Evolutionary conservation across 2,329 filamentous ascomycete genomes (phyloP).

Genomic region (Sporothrix phasma): DNA sequence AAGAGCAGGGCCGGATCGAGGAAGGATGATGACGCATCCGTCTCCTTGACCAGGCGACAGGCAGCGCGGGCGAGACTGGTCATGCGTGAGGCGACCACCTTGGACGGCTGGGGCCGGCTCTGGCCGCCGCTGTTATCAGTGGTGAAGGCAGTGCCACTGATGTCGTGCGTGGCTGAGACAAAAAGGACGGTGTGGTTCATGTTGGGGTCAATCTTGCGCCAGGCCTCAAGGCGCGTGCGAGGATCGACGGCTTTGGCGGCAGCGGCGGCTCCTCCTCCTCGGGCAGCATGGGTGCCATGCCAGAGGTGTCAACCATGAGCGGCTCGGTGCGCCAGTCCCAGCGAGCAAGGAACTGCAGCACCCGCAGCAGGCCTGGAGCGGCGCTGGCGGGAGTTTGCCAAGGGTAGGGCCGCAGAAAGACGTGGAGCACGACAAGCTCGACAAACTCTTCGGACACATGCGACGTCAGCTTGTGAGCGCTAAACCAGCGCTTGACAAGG

Average conservation of each 20-base stretch:
- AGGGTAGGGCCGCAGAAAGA: slow-evolving; percentile 73
- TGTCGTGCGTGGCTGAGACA: slow-evolving; percentile 68
- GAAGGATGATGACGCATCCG: slow-evolving; percentile 32
- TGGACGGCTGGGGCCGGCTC: slow-evolving; percentile 47
- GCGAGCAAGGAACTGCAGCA: slow-evolving; percentile 65
- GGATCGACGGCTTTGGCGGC: slow-evolving; percentile 3
- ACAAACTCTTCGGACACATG: slow-evolving; percentile 74
- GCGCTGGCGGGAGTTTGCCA: slow-evolving; percentile 69
- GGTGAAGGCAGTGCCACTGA: slow-evolving; percentile 71
- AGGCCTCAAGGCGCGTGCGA: slow-evolving; percentile 61
- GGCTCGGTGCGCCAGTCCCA: slow-evolving; percentile 91
- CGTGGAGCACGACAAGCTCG: slow-evolving; percentile 68
- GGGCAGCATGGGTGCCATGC: slow-evolving; percentile 38
- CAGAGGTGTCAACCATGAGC: slow-evolving; percentile 66
- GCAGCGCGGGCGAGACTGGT: slow-evolving; percentile 72
- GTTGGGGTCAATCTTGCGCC: slow-evolving; percentile 77
- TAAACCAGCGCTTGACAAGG: slow-evolving; percentile 83
- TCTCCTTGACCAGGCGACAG: slow-evolving; percentile 46
- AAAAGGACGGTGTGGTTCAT: slow-evolving; percentile 80
- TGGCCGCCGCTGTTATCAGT: slow-evolving; percentile 32
- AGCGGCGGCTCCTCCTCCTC: slow-evolving; percentile 32
- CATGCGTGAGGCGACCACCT: slow-evolving; percentile 76
- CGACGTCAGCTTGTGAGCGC: slow-evolving; percentile 58
- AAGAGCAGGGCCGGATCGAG: slow-evolving; percentile 57
- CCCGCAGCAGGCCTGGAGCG: slow-evolving; percentile 71